A percentile compares a stretch with the other conserved stretches of the same genome.
Conservation (phyloP, 805 yeast genomes). For the Candida takata region DNA sequence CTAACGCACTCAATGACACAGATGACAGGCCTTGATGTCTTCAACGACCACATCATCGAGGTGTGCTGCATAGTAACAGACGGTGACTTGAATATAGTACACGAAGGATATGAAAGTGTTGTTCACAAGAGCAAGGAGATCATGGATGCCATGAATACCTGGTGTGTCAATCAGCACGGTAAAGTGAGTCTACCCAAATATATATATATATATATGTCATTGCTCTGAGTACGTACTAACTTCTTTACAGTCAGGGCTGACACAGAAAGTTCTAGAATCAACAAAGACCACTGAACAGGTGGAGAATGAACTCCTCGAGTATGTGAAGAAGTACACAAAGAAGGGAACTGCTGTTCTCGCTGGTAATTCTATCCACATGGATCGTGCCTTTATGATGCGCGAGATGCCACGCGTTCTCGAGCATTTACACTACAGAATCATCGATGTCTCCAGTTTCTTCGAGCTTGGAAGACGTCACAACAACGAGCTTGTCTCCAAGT, state of each 20-base stretch:
- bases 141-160: conserved; percentile 72
- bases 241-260: conserved; percentile 48
- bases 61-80: conserved; percentile 89
- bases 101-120: conserved; percentile 77
- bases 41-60: conserved; percentile 80
- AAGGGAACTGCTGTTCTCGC: conserved; percentile 65
- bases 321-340: conserved; percentile 50
- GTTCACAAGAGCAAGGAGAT: conserved; percentile 56
- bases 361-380: conserved; percentile 92
- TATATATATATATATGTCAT: background rate
- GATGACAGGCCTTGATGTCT: conserved; percentile 92
- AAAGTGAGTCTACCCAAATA: conserved; percentile 4
- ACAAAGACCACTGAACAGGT: conserved; percentile 51
- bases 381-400: conserved; percentile 70
- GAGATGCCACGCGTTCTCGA: conserved; percentile 66
- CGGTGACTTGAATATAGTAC: conserved; percentile 64
- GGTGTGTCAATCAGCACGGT: conserved; percentile 86
- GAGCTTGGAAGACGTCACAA: conserved; percentile 79
- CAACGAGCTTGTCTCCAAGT: conserved; percentile 45
- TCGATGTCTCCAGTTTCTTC: conserved; percentile 84
- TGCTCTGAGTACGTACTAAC: conserved; percentile 11
- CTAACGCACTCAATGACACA: conserved; percentile 4
- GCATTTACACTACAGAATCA: conserved; percentile 63
- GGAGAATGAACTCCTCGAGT: conserved; percentile 55
- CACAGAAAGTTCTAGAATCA: conserved; percentile 56